phyloP scores from a whole-genome alignment of 2,329 filamentous ascomycete genomes.

The Parastagonospora avenae region DNA sequence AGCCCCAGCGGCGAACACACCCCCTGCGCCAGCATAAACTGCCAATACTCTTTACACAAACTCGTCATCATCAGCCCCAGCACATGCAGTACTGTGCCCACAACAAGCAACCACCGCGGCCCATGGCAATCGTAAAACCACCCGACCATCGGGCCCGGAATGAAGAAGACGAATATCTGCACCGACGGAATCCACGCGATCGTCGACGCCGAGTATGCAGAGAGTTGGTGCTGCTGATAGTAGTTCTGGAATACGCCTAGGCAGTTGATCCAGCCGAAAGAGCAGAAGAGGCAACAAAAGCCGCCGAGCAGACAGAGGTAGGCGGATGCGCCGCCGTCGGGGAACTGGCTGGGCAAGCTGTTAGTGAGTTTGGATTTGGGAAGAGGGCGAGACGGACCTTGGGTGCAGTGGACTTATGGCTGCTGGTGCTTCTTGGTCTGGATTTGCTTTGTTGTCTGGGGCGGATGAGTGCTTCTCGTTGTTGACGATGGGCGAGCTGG shows the following conservation, averaged over 20 bases:
- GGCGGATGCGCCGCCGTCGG: slow-evolving; percentile 46
- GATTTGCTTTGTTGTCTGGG: not conserved
- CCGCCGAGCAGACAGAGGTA: slow-evolving; percentile 38
- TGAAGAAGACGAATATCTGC: slow-evolving; percentile 57
- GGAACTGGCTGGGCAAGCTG: slow-evolving; percentile 37
- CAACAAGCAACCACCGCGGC: slow-evolving; percentile 60
- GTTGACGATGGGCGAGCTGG: too few relatives aligned
- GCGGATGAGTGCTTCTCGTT: too few relatives aligned
- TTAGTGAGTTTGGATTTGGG: too few relatives aligned
- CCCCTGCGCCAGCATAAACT: slow-evolving; percentile 61
- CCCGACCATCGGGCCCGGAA: slow-evolving; percentile 65
- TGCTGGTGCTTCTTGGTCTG: slow-evolving; percentile 7
- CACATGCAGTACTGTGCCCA: slow-evolving; percentile 61
- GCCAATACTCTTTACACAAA: slow-evolving; percentile 61
- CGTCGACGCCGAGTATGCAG: slow-evolving; percentile 44
- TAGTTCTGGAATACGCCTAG: slow-evolving; percentile 55
- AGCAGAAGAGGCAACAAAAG: slow-evolving; percentile 37
- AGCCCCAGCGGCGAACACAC: slow-evolving; percentile 57
- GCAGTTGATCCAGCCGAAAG: slow-evolving; percentile 52
- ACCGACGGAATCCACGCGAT: slow-evolving; percentile 55
- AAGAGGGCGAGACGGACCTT: too few relatives aligned
- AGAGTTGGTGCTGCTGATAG: slow-evolving; percentile 51
- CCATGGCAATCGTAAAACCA: slow-evolving; percentile 68
- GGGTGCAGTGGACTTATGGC: slow-evolving; percentile 27
- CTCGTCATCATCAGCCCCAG: slow-evolving; percentile 69